Evolutionary conservation across 1,139 yeast genomes (phyloP).

Genomic region (Geotrichum cucujoidarum): DNA sequence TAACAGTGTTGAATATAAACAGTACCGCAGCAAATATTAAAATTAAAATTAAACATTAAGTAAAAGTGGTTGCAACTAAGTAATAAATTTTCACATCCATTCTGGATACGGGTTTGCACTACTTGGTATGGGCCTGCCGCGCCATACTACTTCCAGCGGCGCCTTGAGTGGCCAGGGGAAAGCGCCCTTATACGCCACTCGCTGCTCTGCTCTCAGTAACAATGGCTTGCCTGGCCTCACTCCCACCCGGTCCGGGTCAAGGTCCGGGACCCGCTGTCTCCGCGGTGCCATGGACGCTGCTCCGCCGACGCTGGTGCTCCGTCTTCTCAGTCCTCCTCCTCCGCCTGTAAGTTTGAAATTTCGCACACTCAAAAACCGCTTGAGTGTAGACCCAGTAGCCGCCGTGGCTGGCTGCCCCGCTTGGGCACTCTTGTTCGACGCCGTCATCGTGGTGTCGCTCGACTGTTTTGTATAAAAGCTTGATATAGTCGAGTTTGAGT

Average conservation of each 20-base stretch:
- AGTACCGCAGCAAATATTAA: background rate
- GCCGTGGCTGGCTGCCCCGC: no score
- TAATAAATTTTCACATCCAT: background rate
- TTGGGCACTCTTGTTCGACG: background rate
- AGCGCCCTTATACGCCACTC: background rate
- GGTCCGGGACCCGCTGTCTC: no score
- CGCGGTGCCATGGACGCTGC: no score
- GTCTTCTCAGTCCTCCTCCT: no score
- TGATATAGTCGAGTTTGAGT: constrained; percentile 8
- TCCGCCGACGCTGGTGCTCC: no score
- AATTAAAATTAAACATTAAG: background rate
- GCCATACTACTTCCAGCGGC: constrained; percentile 1
- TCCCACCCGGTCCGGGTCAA: no score
- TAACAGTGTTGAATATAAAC: background rate
- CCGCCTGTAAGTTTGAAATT: background rate
- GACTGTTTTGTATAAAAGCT: constrained; percentile 4
- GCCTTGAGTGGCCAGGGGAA: constrained; percentile 1
- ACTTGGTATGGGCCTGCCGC: background rate
- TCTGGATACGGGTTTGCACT: background rate
- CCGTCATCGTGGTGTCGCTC: background rate
- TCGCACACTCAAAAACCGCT: background rate
- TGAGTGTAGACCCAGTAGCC: background rate
- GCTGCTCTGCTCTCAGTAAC: no score
- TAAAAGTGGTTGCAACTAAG: background rate
- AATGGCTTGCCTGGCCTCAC: no score